Evolutionary conservation across 129 eudicot genomes (phyloP), one percentile per base, ranked within the genome.

Genomic region (Flaveria trinervia): DNA sequence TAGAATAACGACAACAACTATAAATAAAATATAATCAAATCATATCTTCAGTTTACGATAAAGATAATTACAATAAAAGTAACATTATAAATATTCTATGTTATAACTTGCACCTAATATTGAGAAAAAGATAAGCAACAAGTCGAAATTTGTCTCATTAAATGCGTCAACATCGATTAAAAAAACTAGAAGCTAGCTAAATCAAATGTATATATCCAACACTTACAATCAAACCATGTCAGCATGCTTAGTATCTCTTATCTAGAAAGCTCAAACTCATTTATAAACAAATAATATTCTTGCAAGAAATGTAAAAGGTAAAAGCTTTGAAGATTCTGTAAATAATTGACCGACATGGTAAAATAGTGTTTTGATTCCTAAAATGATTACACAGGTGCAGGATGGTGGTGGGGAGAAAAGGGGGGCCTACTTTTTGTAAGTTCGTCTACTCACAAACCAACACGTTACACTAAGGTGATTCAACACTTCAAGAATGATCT

Each of bases 401-500:
- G 64, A 74, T 68, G 55, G 39, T 75, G 68, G 80, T 46, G 45
- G 6, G 59, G 17, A 3, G 0, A 33, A n/a, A 12, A 33, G 41
- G 67, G 74, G 79, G 72, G 79, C 61, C 76, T 76, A 41, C 76
- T 48, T 68, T 70, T 64, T 36, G 41, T 69, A 54, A 81, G 65
- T 69, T 81, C 57, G 20, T 68, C 71, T 30, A 46, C 57, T 68
- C 80, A 33, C 66, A 26, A 75, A 81, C 76, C 72, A 81, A 48
- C 80, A 36, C 77, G 23, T 65, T 36, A 81, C 66, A 75, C 45
- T n/a, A 68, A 56, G 36, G 65, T 60, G 57, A 55, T 73, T 76
- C 77, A 80, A 69, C 66, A 75, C 68, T 75, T 75, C 77, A 75
- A 81, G 77, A 75, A 68, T 81, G 81, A 81, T 70, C 77, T 71